phyloP scores from a whole-genome alignment of 2,329 filamentous ascomycete species.

The Colletotrichum orbiculare region DNA sequence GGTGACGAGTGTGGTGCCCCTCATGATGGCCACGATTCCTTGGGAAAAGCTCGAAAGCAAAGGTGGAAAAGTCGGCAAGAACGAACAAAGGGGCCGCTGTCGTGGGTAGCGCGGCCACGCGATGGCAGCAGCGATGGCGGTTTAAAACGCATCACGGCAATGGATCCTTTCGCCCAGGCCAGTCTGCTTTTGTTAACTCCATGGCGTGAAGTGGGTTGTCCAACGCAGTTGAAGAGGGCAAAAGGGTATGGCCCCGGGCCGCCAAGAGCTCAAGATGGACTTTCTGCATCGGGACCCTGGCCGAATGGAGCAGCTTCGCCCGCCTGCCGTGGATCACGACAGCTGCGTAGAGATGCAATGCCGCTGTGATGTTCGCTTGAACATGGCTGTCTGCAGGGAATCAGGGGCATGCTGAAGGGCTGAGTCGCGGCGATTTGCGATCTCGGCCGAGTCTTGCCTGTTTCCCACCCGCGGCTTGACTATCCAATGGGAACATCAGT shows the following conservation, averaged over 20 bases:
- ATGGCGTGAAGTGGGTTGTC: constrained; percentile 16
- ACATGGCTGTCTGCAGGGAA: constrained; percentile 1
- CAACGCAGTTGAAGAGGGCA: neutral
- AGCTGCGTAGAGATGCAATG: constrained; percentile 8
- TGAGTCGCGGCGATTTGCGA: neutral
- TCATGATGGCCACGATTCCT: constrained; percentile 5
- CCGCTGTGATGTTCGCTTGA: neutral
- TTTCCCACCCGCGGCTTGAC: too few relatives aligned
- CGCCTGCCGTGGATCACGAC: constrained; percentile 16
- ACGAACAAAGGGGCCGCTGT: neutral
- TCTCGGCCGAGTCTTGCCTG: neutral
- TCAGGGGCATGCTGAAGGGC: neutral
- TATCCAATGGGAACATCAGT: too few relatives aligned
- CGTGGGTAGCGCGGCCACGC: neutral
- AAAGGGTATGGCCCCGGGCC: constrained; percentile 3
- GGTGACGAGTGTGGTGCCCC: neutral
- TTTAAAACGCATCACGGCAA: constrained; percentile 14
- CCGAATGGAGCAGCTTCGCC: constrained; percentile 26
- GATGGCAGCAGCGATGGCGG: neutral
- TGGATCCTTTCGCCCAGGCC: constrained; percentile 6
- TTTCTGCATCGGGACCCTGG: constrained; percentile 27
- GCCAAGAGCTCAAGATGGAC: constrained; percentile 24
- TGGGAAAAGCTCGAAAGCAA: neutral
- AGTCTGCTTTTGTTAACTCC: constrained; percentile 16
- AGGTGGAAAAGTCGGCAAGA: neutral